Percentiles rank a stretch among this genome's conserved stretches.
Conservation (phyloP, 768 basidiomycete species). For the Daedaleopsis sinensis region DNA sequence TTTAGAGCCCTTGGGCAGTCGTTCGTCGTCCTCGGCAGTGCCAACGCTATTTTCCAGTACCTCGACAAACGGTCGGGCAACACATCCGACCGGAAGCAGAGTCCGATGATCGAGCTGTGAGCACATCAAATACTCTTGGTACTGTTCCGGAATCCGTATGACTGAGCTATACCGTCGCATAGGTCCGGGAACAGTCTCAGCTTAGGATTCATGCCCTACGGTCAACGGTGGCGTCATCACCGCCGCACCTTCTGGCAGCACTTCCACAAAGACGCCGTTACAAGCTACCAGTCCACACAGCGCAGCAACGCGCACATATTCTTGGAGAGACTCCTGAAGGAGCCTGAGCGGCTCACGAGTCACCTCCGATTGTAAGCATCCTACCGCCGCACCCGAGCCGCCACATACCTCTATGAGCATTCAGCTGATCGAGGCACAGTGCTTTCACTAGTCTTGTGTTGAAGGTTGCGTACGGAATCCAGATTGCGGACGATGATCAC, state of each 20-base stretch:
- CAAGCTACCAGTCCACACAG: neutral
- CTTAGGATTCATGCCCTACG: constrained; percentile 5
- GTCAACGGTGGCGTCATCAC: constrained; percentile 5
- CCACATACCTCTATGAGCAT: too few species aligned
- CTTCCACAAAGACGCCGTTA: neutral
- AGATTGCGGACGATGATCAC: constrained; percentile 27
- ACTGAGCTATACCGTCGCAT: neutral
- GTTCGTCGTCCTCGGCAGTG: constrained; percentile 6
- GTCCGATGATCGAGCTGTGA: constrained; percentile 2
- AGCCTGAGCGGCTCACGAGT: neutral
- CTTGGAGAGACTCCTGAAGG: neutral
- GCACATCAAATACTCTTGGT: neutral
- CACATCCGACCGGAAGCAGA: constrained; percentile 14
- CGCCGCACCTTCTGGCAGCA: constrained; percentile 2
- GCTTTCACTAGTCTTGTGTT: constrained; percentile 14
- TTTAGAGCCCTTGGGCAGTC: constrained; percentile 6
- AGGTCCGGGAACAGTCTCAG: constrained; percentile 1
- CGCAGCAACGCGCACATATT: neutral
- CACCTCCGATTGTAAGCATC: constrained; percentile 7
- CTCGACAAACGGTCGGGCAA: constrained; percentile 14
- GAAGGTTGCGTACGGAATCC: constrained; percentile 31
- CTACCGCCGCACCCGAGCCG: neutral
- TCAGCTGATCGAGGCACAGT: neutral
- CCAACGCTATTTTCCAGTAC: neutral
- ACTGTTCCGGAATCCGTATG: neutral